phyloP scores from a whole-genome alignment of 169 alveolate species.

The Condylostoma magnum region DNA sequence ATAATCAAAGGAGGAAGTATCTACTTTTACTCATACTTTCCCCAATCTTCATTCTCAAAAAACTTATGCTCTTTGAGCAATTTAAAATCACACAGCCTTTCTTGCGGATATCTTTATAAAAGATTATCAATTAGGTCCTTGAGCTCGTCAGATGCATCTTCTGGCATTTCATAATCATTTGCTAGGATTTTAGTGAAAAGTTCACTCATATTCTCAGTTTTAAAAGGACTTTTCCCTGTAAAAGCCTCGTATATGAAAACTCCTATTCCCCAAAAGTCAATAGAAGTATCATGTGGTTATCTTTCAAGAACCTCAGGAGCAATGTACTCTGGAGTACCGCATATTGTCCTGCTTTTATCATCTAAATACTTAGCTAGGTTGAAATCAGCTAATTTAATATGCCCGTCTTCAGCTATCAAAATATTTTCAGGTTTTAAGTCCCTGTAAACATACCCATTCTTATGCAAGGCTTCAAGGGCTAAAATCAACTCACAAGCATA shows the following conservation, averaged over 20 bases:
- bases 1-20: no score
- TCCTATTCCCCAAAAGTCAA: conserved; percentile 83
- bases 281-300: conserved; percentile 61
- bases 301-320: conserved; percentile 86
- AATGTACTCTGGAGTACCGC: conserved; percentile 88
- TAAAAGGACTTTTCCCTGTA: conserved; percentile 83
- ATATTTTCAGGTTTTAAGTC: conserved; percentile 85
- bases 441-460: conserved; percentile 78
- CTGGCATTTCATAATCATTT: no score
- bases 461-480: conserved; percentile 79
- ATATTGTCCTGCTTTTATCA: conserved; percentile 80
- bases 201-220: conserved; percentile 81
- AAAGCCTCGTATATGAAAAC: conserved; percentile 77
- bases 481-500: conserved; percentile 68
- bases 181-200: no score
- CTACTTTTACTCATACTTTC: no score
- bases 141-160: no score
- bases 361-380: conserved; percentile 83
- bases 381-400: conserved; percentile 84
- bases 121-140: no score
- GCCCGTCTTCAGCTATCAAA: conserved; percentile 81
- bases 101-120: no score
- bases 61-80: no score
- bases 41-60: no score
- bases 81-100: no score